Base-by-base conservation (phyloP, 306 rosid species). In the Alnus rubra region DNA sequence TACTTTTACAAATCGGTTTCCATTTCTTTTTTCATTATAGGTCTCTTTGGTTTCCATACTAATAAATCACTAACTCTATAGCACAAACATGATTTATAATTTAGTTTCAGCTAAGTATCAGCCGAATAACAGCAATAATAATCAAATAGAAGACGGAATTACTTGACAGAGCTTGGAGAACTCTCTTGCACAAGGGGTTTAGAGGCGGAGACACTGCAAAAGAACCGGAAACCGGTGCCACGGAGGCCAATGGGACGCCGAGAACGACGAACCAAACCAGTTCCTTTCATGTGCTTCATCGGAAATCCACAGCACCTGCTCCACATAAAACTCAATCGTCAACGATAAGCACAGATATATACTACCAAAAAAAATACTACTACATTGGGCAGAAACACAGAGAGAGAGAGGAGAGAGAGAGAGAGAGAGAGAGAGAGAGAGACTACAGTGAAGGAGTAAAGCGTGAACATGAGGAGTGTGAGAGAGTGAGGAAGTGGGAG, bases 121-220 rank as follows among this genome's bases (percentile, higher is more conserved):
- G 11, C 9, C 1, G 11, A 71, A 10, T 10, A 44, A 10, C 10
- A 39, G 13, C 1, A 28, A 68, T n/a, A 44, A 60, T 35, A 83
- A 70, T 52, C 45, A n/a, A 50, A 50, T 54, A 79, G 19, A 48
- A 45, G 33, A 52, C 23, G 19, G 47, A 79, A 65, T 85, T 90
- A 94, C 98, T 84, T 92, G 9, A 83, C 74, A 53, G 92, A 71
- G 79, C 86, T 81, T 37, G 93, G 83, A 63, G 92, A 76, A 71
- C 68, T 75, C 30, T 84, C 83, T 0, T 91, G 48, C 67, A 74
- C 74, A 23, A 81, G 78, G 3, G 87, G 58, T 44, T 78, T 82
- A 7, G 88, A n/a, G 5, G 60, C 69, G 74, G 97, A 84, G 15
- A 68, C 79, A 64, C 84, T 81, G 18, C 90, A 62, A 28, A 82